These are phyloP conservation scores for Ophiocordyceps camponoti-saundersi DNA, from an alignment of 2,329 filamentous ascomycete species.

Conservation along the genomic window DNA sequence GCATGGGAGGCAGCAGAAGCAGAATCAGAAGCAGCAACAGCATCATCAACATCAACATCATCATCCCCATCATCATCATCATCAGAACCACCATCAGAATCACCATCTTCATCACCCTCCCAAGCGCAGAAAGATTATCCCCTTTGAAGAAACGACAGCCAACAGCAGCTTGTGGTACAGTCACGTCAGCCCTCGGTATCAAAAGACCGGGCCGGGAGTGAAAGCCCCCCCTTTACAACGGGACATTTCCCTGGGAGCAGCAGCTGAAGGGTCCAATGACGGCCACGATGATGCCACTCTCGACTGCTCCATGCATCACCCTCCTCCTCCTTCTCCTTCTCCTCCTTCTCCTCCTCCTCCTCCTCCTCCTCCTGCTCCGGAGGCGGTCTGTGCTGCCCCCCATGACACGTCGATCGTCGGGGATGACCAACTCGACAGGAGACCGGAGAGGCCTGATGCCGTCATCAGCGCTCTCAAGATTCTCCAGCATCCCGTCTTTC, in stretches of 20 bases:
- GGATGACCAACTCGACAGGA: not conserved
- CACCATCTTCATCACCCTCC: not conserved
- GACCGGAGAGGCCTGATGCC: not conserved
- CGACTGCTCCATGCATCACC: not conserved
- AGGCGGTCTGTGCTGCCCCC: not conserved
- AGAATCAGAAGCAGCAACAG: too few relatives aligned
- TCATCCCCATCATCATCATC: not conserved
- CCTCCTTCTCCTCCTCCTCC: too few relatives aligned
- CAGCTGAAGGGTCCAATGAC: not conserved
- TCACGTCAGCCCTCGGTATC: not conserved
- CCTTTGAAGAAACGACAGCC: not conserved
- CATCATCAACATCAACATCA: not conserved
- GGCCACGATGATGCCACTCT: not conserved
- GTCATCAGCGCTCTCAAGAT: not conserved
- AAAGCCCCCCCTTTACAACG: not conserved
- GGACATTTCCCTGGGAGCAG: not conserved
- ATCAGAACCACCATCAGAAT: not conserved
- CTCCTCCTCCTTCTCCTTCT: too few relatives aligned
- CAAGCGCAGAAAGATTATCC: not conserved
- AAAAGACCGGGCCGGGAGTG: not conserved
- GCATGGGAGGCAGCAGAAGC: not conserved
- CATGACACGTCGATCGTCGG: not conserved
- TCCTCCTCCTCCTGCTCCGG: too few relatives aligned
- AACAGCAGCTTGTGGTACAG: not conserved
- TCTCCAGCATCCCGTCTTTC: conserved; percentile 1